Conservation (phyloP, 2,329 filamentous ascomycete genomes). For the Aspergillus fructus region DNA sequence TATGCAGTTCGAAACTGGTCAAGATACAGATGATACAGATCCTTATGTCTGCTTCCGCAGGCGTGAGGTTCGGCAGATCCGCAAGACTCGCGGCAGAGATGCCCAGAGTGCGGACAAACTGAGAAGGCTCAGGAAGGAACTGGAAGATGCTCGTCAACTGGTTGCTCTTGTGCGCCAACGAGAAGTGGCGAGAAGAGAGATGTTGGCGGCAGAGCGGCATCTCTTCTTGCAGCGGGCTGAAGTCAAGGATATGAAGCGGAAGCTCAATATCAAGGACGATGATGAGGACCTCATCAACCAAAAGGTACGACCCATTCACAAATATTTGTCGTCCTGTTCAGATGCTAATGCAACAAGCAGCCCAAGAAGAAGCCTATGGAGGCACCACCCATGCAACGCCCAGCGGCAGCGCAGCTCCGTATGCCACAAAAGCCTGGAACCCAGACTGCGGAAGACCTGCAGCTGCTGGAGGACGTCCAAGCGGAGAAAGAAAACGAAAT, state of each 20-base stretch:
- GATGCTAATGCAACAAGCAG: constrained; percentile 49
- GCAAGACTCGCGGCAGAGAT: constrained; percentile 92
- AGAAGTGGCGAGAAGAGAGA: constrained; percentile 75
- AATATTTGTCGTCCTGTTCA: constrained; percentile 28
- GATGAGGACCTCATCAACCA: constrained; percentile 95
- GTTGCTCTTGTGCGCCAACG: constrained; percentile 75
- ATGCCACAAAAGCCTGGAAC: constrained; percentile 69
- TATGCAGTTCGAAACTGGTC: constrained; percentile 76
- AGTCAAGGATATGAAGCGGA: constrained; percentile 85
- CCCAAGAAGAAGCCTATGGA: constrained; percentile 71
- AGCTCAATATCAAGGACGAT: constrained; percentile 83
- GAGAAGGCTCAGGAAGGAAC: constrained; percentile 83
- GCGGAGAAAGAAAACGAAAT: constrained; percentile 81
- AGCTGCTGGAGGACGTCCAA: constrained; percentile 71
- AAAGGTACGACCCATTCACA: constrained; percentile 61
- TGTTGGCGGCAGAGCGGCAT: constrained; percentile 70
- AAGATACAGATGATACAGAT: constrained; percentile 92
- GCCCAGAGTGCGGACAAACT: constrained; percentile 93
- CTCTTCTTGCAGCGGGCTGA: constrained; percentile 80
- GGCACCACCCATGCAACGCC: constrained; percentile 59
- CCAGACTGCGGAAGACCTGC: constrained; percentile 76
- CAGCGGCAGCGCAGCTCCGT: constrained; percentile 65
- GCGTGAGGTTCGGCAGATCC: constrained; percentile 87
- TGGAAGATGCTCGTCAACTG: constrained; percentile 83
- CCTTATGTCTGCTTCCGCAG: constrained; percentile 98